phyloP scores from a whole-genome alignment of 1,284 basidiomycete genomes.

The Melampsora americana region DNA sequence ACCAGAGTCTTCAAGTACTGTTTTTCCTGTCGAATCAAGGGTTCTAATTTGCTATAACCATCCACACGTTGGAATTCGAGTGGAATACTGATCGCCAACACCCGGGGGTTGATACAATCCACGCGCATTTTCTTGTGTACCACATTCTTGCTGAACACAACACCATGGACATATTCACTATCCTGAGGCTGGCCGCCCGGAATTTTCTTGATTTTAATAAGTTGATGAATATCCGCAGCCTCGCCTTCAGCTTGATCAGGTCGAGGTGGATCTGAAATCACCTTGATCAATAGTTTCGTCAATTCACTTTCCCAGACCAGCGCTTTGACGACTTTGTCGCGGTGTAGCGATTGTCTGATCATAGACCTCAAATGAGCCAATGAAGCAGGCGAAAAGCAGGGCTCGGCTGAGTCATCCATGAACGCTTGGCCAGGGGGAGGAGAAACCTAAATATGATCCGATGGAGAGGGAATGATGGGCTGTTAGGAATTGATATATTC shows the following conservation, averaged over 20 bases:
- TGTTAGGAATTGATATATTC: not conserved
- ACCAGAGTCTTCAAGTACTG: slow-evolving; percentile 89
- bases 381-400: slow-evolving; percentile 53
- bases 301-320: slow-evolving; percentile 81
- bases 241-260: slow-evolving; percentile 64
- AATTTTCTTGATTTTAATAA: slow-evolving; percentile 98
- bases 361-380: slow-evolving; percentile 71
- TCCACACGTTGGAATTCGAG: slow-evolving; percentile 92
- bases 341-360: slow-evolving; percentile 69
- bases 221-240: slow-evolving; percentile 82
- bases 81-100: slow-evolving; percentile 94
- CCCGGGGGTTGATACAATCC: slow-evolving; percentile 65
- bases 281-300: slow-evolving; percentile 71
- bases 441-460: not conserved
- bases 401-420: not conserved
- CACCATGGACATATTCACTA: slow-evolving; percentile 87
- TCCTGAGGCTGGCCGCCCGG: slow-evolving; percentile 87
- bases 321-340: slow-evolving; percentile 68
- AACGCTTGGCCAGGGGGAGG: not conserved
- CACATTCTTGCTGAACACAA: slow-evolving; percentile 96
- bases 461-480: too few species aligned
- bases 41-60: slow-evolving; percentile 86
- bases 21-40: slow-evolving; percentile 87
- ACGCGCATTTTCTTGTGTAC: slow-evolving; percentile 75
- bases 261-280: slow-evolving; percentile 57